phyloP scores from a whole-genome alignment of 164 flowering plant genomes.

The Sedum album region DNA sequence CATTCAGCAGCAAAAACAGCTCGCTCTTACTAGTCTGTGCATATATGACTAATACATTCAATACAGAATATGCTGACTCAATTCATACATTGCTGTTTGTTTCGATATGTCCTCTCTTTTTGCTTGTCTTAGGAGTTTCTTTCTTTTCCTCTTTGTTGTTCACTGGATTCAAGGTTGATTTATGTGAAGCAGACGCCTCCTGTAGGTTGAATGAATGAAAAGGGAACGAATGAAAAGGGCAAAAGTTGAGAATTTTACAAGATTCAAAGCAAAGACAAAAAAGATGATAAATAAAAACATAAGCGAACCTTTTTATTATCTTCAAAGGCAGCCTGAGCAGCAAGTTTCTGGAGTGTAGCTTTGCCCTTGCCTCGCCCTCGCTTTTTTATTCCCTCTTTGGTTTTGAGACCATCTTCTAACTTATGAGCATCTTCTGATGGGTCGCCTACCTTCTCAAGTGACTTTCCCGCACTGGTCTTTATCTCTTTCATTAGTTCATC shows the following conservation, averaged over 20 bases:
- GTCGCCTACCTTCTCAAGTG: background rate
- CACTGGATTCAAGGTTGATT: conserved; percentile 28
- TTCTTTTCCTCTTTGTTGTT: conserved; percentile 24
- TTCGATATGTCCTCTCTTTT: conserved; percentile 44
- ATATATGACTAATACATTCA: background rate
- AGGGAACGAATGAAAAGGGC: background rate
- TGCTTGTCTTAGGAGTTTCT: conserved; percentile 31
- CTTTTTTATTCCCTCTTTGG: background rate
- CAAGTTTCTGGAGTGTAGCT: background rate
- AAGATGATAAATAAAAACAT: background rate
- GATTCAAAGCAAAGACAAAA: background rate
- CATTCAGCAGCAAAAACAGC: background rate
- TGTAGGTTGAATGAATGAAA: background rate
- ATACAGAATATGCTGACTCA: background rate
- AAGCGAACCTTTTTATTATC: background rate
- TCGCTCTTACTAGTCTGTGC: background rate
- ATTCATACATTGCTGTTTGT: conserved; percentile 30
- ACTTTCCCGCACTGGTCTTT: conserved; percentile 3
- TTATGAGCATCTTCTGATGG: background rate
- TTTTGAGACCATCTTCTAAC: conserved; percentile 4
- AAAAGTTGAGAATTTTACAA: background rate
- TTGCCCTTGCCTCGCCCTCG: conserved; percentile 5
- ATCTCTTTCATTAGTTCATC: background rate
- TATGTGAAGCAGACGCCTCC: conserved; percentile 27
- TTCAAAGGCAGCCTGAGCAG: background rate